A percentile compares a stretch with the other conserved stretches of the same genome.
Conservation (phyloP, 352 stramenopile species). For the Globisporangium iwayamae region DNA sequence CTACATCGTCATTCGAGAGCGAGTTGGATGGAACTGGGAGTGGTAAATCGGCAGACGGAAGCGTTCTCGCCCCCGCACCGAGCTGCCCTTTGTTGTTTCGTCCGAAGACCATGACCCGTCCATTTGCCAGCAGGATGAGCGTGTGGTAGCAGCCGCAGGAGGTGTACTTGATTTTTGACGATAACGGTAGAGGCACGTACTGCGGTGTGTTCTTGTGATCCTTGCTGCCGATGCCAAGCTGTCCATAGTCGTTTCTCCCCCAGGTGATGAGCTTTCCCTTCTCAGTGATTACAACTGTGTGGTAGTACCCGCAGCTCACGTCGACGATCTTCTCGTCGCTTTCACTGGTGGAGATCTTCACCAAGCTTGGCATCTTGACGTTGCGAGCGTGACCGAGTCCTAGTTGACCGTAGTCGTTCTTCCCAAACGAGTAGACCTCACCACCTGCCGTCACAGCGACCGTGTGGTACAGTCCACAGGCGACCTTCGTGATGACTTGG, state of each 20-base stretch:
- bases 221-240: slow-evolving; percentile 85
- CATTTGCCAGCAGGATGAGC: slow-evolving; percentile 71
- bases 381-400: slow-evolving; percentile 77
- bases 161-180: slow-evolving; percentile 67
- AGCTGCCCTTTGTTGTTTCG: slow-evolving; percentile 88
- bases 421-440: slow-evolving; percentile 83
- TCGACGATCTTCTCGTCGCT: slow-evolving; percentile 75
- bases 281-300: slow-evolving; percentile 74
- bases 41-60: slow-evolving; percentile 78
- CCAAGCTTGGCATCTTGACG: slow-evolving; percentile 64
- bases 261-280: slow-evolving; percentile 85
- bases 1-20: slow-evolving; percentile 77
- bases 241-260: slow-evolving; percentile 85
- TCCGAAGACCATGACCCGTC: slow-evolving; percentile 83
- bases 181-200: slow-evolving; percentile 73
- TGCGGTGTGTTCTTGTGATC: slow-evolving; percentile 84
- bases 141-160: slow-evolving; percentile 87
- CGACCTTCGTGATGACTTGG: slow-evolving; percentile 67
- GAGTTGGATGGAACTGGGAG: slow-evolving; percentile 74
- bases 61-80: slow-evolving; percentile 62
- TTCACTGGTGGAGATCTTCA: slow-evolving; percentile 62
- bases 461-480: slow-evolving; percentile 83
- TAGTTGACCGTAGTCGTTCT: slow-evolving; percentile 87
- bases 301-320: slow-evolving; percentile 84
- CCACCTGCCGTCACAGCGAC: slow-evolving; percentile 53